Percentiles rank a stretch among this genome's conserved stretches.
These are phyloP conservation scores for Candida glaebosa DNA, from an alignment of 805 yeast genomes.

Conservation along the genomic window DNA sequence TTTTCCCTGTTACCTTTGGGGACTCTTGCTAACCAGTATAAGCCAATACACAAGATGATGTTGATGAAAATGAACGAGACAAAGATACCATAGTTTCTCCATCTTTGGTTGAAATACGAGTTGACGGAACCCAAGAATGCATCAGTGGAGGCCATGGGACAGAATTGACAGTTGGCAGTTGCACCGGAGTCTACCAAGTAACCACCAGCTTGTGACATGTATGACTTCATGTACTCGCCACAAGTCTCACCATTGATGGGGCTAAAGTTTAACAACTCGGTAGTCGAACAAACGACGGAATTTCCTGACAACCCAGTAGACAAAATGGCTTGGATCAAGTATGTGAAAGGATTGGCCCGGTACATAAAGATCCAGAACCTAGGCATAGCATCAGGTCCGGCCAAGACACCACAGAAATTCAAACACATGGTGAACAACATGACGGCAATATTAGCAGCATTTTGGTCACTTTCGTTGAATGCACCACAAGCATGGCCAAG, in stretches of 20 bases:
- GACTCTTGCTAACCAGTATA: conserved; percentile 69
- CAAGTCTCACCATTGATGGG: conserved; percentile 24
- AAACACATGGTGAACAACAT: conserved; percentile 30
- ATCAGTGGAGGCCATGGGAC: conserved; percentile 57
- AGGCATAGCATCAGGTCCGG: conserved; percentile 27
- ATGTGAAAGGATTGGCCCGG: conserved; percentile 67
- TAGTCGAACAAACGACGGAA: conserved; percentile 32
- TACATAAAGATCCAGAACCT: conserved; percentile 69
- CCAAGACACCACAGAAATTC: conserved; percentile 36
- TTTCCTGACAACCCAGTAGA: conserved; percentile 25
- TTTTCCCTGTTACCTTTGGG: conserved; percentile 55
- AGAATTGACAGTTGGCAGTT: conserved; percentile 56
- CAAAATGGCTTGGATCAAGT: conserved; percentile 55
- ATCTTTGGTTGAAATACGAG: conserved; percentile 49
- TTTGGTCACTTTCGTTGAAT: conserved; percentile 28
- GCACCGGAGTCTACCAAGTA: conserved; percentile 39
- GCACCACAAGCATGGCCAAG: conserved; percentile 29
- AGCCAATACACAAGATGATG: conserved; percentile 25
- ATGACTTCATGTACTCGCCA: conserved; percentile 20
- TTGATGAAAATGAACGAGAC: conserved; percentile 32
- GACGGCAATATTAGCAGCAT: conserved; percentile 31
- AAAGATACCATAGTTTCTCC: conserved; percentile 66
- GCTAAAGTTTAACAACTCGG: conserved; percentile 18
- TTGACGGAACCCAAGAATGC: conserved; percentile 48
- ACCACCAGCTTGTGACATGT: conserved; percentile 44